phyloP scores from a whole-genome alignment of 345 rosid species.

The Eucalyptus cladocalyx region DNA sequence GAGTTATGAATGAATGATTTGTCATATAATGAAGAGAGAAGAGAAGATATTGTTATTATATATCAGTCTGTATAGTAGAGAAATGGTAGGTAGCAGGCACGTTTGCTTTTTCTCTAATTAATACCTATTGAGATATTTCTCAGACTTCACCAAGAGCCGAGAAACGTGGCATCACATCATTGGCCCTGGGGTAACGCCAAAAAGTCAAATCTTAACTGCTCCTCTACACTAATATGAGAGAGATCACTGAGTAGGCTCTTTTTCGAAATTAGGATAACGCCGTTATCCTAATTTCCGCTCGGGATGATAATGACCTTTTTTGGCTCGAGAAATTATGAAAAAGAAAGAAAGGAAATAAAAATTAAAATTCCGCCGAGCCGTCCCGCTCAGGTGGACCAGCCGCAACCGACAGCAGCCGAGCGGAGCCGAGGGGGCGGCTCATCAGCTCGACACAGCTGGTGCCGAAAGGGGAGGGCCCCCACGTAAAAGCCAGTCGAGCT shows the following conservation, averaged over 20 bases:
- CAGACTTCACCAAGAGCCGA: too few relatives aligned
- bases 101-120: neutral
- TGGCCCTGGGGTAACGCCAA: neutral
- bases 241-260: neutral
- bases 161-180: neutral
- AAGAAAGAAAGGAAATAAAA: neutral
- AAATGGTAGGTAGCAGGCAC: neutral
- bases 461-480: constrained; percentile 8
- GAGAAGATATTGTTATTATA: neutral
- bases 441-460: neutral
- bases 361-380: neutral
- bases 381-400: neutral
- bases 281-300: neutral
- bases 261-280: too few relatives aligned
- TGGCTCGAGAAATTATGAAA: neutral
- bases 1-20: neutral
- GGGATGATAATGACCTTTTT: neutral
- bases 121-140: neutral
- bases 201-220: neutral
- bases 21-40: neutral
- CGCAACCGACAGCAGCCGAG: constrained; percentile 5
- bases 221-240: neutral
- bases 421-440: neutral
- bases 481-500: neutral
- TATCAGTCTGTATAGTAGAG: neutral